Evolutionary conservation across 495 filamentous ascomycete genomes (phyloP).

Genomic region (Penicillium argentinense): DNA sequence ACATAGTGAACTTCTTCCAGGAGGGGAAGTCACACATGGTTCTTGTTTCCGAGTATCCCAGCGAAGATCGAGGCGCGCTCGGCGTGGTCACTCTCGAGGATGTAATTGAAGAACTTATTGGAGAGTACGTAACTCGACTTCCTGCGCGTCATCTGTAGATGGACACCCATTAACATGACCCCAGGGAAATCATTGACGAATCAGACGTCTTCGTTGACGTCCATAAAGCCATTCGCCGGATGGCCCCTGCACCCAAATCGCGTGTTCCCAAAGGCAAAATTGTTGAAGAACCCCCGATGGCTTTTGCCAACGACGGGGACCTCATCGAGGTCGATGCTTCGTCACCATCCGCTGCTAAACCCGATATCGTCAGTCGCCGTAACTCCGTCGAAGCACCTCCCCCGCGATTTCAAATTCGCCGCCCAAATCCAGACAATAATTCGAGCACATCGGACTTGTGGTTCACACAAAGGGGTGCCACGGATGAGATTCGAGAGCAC

Average conservation of each 20-base stretch:
- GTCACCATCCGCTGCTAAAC: conserved; percentile 8
- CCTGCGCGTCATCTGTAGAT: conserved; percentile 21
- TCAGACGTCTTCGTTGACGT: conserved; percentile 97
- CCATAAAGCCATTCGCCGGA: conserved; percentile 89
- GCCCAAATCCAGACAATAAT: conserved; percentile 28
- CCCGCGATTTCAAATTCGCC: conserved; percentile 47
- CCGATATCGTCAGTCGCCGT: conserved; percentile 26
- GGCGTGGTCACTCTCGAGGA: conserved; percentile 96
- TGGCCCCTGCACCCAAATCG: conserved; percentile 63
- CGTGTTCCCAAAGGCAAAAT: conserved; percentile 60
- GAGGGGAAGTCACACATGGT: conserved; percentile 99
- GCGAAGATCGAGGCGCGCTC: conserved; percentile 82
- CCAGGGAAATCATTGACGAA: conserved; percentile 77
- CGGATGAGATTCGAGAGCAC: conserved; percentile 73
- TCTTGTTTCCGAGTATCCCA: conserved; percentile 84
- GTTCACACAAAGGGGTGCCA: conserved; percentile 39
- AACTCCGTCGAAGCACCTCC: conserved; percentile 53
- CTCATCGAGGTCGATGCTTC: conserved; percentile 39
- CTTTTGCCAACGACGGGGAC: conserved; percentile 28
- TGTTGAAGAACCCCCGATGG: conserved; percentile 47
- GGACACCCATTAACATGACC: not conserved
- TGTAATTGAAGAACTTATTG: conserved; percentile 97
- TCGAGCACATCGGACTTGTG: conserved; percentile 27
- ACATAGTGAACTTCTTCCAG: conserved; percentile 99
- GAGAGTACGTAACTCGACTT: conserved; percentile 66